phyloP scores from a whole-genome alignment of 2,329 filamentous ascomycete genomes.

The Torrubiella hemipterigena region DNA sequence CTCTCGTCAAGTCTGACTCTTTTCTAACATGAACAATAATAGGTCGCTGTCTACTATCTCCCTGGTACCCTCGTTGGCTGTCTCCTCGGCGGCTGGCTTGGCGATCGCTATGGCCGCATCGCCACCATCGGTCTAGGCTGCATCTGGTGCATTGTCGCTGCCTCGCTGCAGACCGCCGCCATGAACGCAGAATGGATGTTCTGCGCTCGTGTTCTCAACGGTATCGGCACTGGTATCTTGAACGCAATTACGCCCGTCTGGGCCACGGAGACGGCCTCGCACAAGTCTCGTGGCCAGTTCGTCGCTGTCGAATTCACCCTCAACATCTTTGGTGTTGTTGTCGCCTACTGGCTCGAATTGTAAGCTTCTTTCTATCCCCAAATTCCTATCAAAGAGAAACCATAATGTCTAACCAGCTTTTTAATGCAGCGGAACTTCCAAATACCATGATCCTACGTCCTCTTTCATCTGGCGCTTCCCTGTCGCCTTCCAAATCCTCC shows the following conservation, averaged over 20 bases:
- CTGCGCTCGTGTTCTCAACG: constrained; percentile 37
- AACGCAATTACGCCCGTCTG: constrained; percentile 62
- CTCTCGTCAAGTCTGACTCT: not conserved
- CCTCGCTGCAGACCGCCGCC: constrained; percentile 51
- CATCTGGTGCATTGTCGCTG: constrained; percentile 47
- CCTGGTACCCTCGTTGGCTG: constrained; percentile 46
- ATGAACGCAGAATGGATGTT: constrained; percentile 61
- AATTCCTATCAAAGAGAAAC: not conserved
- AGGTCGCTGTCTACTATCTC: constrained; percentile 32
- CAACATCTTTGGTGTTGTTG: constrained; percentile 57
- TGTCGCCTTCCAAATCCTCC: constrained; percentile 57
- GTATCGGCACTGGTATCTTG: constrained; percentile 56
- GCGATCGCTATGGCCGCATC: constrained; percentile 50
- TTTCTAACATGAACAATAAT: not conserved
- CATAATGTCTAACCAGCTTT: not conserved
- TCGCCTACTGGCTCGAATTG: constrained; percentile 47
- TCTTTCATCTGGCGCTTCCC: constrained; percentile 56
- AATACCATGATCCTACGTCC: constrained; percentile 44
- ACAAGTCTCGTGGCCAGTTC: constrained; percentile 56
- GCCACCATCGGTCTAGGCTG: constrained; percentile 49
- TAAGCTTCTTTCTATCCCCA: constrained; percentile 7
- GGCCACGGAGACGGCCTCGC: constrained; percentile 58
- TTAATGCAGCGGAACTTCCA: constrained; percentile 36
- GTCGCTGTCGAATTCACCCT: constrained; percentile 62
- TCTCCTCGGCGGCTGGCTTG: constrained; percentile 50